phyloP scores from a whole-genome alignment of 805 yeast species.

The Ogataea glucozyma region DNA sequence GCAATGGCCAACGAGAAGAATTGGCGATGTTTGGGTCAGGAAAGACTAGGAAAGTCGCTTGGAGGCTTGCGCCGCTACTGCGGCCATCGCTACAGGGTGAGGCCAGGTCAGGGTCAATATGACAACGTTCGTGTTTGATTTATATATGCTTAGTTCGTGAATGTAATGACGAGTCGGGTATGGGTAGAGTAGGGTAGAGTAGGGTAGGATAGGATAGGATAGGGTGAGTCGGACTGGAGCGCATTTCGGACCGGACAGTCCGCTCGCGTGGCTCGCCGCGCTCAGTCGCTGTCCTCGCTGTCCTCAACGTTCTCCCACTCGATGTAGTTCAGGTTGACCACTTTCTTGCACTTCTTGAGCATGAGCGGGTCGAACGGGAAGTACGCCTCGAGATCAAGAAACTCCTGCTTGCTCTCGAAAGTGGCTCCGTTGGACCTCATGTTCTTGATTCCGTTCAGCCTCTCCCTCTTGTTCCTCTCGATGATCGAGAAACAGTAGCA shows the following conservation, averaged over 20 bases:
- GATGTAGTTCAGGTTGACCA: conserved; percentile 59
- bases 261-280: too few species aligned
- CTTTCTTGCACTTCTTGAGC: conserved; percentile 57
- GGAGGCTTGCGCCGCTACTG: too few species aligned
- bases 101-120: too few species aligned
- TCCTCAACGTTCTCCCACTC: conserved; percentile 84
- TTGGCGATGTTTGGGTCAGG: too few species aligned
- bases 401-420: conserved; percentile 63
- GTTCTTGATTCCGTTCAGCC: conserved; percentile 47
- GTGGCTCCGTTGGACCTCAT: conserved; percentile 22
- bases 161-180: neutral
- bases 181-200: neutral
- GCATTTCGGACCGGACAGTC: too few species aligned
- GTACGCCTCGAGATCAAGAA: conserved; percentile 87
- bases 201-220: neutral
- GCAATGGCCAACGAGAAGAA: neutral
- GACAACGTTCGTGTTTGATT: too few species aligned
- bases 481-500: conserved; percentile 93
- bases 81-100: too few species aligned
- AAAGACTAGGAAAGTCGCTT: too few species aligned
- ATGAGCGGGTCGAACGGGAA: conserved; percentile 95
- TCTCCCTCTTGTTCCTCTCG: conserved; percentile 80
- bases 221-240: too few species aligned
- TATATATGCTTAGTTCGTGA: conserved; percentile 1
- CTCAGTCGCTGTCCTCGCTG: conserved; percentile 32